Conservation (phyloP, 148 eudicot species). For the Vaccinium myrtillus region DNA sequence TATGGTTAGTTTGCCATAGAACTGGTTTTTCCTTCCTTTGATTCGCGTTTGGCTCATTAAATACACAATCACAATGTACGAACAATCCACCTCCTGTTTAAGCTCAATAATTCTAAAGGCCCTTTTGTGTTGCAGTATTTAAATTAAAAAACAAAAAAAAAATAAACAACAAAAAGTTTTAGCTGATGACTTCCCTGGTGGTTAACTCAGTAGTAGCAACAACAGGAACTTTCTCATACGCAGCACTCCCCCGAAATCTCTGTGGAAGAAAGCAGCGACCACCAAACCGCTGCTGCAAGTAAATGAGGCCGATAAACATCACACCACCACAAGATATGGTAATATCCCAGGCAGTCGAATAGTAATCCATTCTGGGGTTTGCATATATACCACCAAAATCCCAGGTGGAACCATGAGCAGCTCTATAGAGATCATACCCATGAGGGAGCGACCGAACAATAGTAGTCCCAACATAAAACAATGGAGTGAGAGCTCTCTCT, state of each 20-base stretch:
- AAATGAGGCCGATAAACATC: constrained; percentile 42
- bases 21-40: no score
- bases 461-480: constrained; percentile 68
- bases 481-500: constrained; percentile 48
- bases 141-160: background rate
- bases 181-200: background rate
- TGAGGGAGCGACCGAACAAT: constrained; percentile 74
- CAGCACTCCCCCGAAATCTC: constrained; percentile 46
- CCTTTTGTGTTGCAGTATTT: background rate
- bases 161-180: background rate
- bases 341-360: constrained; percentile 76
- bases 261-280: constrained; percentile 69
- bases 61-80: constrained; percentile 1
- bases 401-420: constrained; percentile 49
- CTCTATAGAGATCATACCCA: constrained; percentile 64
- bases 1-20: no score
- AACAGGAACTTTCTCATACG: constrained; percentile 61
- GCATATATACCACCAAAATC: constrained; percentile 56
- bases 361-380: constrained; percentile 64
- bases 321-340: constrained; percentile 49
- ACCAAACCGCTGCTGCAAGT: constrained; percentile 72
- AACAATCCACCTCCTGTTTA: background rate
- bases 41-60: background rate
- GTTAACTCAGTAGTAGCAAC: constrained; percentile 15
- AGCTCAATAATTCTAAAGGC: background rate